Conservation (phyloP, 352 stramenopile genomes). For the Pythium aristosporum region DNA sequence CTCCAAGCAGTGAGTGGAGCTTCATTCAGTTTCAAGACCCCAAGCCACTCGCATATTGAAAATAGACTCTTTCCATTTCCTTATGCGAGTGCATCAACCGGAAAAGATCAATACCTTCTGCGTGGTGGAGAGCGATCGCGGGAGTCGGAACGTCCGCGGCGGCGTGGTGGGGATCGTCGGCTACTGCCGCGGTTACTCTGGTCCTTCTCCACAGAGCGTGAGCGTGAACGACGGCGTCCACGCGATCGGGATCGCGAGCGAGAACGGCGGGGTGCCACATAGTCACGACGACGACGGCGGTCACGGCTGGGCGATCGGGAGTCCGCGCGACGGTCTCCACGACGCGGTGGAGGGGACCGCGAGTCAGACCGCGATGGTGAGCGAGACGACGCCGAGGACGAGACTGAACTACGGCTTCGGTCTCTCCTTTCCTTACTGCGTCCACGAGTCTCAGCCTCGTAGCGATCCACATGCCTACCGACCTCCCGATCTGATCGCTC, state of each 20-base stretch:
- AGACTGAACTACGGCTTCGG: background rate
- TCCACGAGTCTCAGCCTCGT: background rate
- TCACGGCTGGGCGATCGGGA: background rate
- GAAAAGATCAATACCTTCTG: slow-evolving; percentile 5
- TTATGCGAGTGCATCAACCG: background rate
- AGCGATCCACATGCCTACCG: background rate
- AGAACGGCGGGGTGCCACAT: background rate
- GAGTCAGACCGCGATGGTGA: slow-evolving; percentile 8
- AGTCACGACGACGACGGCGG: background rate
- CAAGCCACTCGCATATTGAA: background rate
- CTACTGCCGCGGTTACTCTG: background rate
- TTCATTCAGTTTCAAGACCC: background rate
- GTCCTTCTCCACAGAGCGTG: background rate
- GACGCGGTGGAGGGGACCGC: background rate
- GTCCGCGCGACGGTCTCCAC: slow-evolving; percentile 7
- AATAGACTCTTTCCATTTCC: background rate
- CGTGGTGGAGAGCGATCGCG: slow-evolving; percentile 1
- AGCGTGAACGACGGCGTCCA: slow-evolving; percentile 2
- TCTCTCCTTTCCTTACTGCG: slow-evolving; percentile 2
- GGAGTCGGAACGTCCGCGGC: slow-evolving; percentile 5
- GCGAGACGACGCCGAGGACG: slow-evolving; percentile 5
- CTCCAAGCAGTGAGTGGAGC: slow-evolving; percentile 40
- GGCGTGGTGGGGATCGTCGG: background rate
- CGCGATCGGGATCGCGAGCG: slow-evolving; percentile 11
- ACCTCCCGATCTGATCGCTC: background rate